A percentile compares a stretch with the other conserved stretches of the same genome.
These are phyloP conservation scores for Jamesozyma lodderae DNA, from an alignment of 805 yeast genomes.

Conservation along the genomic window DNA sequence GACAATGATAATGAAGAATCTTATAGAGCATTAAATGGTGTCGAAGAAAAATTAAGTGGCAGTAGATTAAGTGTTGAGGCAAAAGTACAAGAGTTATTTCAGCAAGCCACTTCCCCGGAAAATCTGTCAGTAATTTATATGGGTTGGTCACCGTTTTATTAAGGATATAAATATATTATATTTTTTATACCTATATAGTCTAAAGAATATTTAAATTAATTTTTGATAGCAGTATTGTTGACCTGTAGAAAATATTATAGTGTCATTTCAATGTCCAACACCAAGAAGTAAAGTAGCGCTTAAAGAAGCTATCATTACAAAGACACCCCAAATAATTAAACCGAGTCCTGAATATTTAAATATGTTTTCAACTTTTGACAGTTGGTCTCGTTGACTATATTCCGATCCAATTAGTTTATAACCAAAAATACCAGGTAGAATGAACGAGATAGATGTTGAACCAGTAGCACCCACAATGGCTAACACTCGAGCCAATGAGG, in stretches of 20 bases:
- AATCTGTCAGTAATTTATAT: constrained; percentile 68
- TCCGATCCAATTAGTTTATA: constrained; percentile 30
- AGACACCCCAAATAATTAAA: constrained; percentile 40
- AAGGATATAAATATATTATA: constrained; percentile 2
- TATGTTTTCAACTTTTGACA: constrained; percentile 22
- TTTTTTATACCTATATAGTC: no score
- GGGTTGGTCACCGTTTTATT: constrained; percentile 81
- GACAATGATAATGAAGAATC: constrained; percentile 58
- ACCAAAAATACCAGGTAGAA: constrained; percentile 72
- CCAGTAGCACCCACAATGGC: constrained; percentile 80
- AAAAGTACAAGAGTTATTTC: constrained; percentile 67
- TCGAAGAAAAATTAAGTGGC: constrained; percentile 57
- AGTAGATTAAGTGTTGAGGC: constrained; percentile 75
- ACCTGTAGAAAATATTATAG: neutral
- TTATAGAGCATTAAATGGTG: constrained; percentile 64
- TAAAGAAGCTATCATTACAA: constrained; percentile 46
- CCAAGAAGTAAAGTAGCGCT: constrained; percentile 29
- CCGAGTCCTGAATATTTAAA: constrained; percentile 33
- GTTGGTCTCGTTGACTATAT: constrained; percentile 9
- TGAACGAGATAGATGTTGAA: constrained; percentile 68
- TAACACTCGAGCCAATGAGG: constrained; percentile 58
- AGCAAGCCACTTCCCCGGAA: constrained; percentile 58
- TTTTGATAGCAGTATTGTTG: neutral
- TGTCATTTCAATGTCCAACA: constrained; percentile 3
- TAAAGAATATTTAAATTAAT: neutral